Conservation (phyloP, 306 rosid genomes). For the Prunus persica region DNA sequence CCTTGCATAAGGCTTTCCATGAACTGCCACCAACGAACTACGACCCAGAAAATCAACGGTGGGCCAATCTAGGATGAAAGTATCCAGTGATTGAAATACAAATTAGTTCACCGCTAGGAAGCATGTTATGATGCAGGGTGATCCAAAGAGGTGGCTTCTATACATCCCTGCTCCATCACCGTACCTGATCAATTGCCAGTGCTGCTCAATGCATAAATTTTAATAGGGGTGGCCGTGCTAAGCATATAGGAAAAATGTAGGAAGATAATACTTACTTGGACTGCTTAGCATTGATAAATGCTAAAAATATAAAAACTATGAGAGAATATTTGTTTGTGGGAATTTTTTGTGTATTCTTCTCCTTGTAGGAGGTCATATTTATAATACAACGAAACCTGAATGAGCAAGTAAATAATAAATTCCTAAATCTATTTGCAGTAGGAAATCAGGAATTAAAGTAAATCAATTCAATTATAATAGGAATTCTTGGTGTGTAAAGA, state of each 20-base stretch:
- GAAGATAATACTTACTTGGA: too few species aligned
- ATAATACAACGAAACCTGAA: too few species aligned
- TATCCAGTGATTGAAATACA: conserved; percentile 3
- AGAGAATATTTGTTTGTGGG: too few species aligned
- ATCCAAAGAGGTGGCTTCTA: conserved; percentile 14
- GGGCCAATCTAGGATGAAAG: conserved; percentile 19
- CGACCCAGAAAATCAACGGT: conserved; percentile 7
- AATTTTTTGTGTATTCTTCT: too few species aligned
- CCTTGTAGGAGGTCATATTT: too few species aligned
- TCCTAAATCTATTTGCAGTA: too few species aligned
- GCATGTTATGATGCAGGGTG: conserved; percentile 14
- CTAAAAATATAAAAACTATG: too few species aligned
- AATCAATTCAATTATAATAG: too few species aligned
- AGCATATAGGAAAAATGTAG: too few species aligned
- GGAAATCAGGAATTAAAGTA: too few species aligned
- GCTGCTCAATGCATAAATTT: not conserved
- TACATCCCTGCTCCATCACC: conserved; percentile 15
- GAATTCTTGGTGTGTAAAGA: too few species aligned
- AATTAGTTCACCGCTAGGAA: conserved; percentile 6
- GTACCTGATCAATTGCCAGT: not conserved
- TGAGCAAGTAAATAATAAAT: too few species aligned
- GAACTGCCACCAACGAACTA: conserved; percentile 13
- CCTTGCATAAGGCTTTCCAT: conserved; percentile 19
- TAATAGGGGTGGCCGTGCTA: not conserved
- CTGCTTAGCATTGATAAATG: conserved; percentile 24